Base-by-base conservation (phyloP, 495 filamentous ascomycete species). In the Xylaria flabelliformis region DNA sequence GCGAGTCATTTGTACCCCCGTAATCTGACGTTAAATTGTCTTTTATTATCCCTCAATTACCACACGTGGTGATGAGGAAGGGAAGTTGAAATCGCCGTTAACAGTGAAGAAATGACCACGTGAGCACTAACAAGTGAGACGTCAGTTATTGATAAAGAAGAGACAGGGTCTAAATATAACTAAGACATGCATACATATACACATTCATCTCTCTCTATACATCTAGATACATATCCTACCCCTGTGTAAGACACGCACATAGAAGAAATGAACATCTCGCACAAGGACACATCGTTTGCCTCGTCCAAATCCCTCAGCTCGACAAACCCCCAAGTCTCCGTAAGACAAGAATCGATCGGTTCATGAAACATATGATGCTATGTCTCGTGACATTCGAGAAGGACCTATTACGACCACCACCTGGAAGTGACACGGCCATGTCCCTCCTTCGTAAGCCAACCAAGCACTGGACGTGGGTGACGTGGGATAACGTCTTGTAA, bases 351-450 rank as follows among this genome's bases (percentile, higher is more conserved):
- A 41, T 34, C 7, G 39, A 39, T 39, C 58, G 17, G 19, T 4
- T 61, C n/a, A 1, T 61, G 58, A 61, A 61, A 61, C 32, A 61
- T 34, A 61, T 36, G 56, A 32, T 36, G 32, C 56, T 39, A 61
- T 19, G n/a, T 36, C 32, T 61, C 9, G 58, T 61, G 58, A 61
- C 32, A 39, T 61, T 61, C 32, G n/a, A 61, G 32, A 61, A 39
- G 34, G 56, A 19, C 32, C 53, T 56, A 32, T 56, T 32, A 32
- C 9, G 9, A 0, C 3, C 39, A 10, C n/a, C n/a, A 39, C 4
- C 53, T 56, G 53, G 53, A 21, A 17, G 51, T 56, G 51, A 32
- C 53, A 56, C 53, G 24, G 13, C 9, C 44, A 50, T 56, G 53
- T 32, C 53, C 29, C 29, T 56, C 26, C 0, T 56, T 6, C 36